These are phyloP conservation scores for Crithidia acanthocephali DNA, from an alignment of 208 protist genomes.

Conservation along the genomic window DNA sequence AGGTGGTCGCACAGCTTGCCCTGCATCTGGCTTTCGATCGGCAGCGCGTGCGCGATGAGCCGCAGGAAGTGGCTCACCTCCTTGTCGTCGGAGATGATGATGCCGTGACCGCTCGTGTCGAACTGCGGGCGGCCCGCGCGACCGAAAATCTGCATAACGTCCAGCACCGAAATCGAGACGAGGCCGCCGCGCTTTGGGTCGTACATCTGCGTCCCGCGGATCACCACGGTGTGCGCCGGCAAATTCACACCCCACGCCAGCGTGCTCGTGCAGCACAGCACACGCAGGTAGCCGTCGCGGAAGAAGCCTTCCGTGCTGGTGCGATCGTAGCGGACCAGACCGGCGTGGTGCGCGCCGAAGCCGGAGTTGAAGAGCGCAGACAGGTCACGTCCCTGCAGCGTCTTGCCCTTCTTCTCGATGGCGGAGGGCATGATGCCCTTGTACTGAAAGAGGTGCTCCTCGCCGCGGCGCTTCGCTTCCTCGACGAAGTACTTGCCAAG, in stretches of 20 bases:
- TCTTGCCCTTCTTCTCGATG: slow-evolving; percentile 50
- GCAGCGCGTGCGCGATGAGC: slow-evolving; percentile 94
- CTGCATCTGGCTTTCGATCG: slow-evolving; percentile 97
- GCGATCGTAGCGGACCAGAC: slow-evolving; percentile 95
- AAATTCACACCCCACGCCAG: slow-evolving; percentile 99
- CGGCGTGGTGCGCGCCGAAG: slow-evolving; percentile 97
- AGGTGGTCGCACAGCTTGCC: slow-evolving; percentile 97
- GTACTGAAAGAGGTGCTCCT: slow-evolving; percentile 71
- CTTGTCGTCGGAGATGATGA: slow-evolving; percentile 98
- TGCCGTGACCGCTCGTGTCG: slow-evolving; percentile 97
- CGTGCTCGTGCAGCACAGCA: slow-evolving; percentile 99
- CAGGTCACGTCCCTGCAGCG: slow-evolving; percentile 89
- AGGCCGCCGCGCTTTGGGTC: slow-evolving; percentile 95
- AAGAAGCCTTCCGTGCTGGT: slow-evolving; percentile 97
- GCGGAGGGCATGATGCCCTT: slow-evolving; percentile 50
- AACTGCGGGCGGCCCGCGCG: slow-evolving; percentile 99
- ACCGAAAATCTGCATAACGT: slow-evolving; percentile 99
- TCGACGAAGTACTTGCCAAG: slow-evolving; percentile 93
- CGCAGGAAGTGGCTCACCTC: slow-evolving; percentile 96
- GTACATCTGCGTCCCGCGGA: slow-evolving; percentile 97
- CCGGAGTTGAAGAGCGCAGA: slow-evolving; percentile 86
- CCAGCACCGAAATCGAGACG: slow-evolving; percentile 98
- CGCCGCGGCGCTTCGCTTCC: slow-evolving; percentile 62
- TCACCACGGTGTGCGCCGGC: slow-evolving; percentile 99
- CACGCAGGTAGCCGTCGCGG: slow-evolving; percentile 92